Conservation (phyloP, 768 basidiomycete genomes). For the Pleurotus platypus region DNA sequence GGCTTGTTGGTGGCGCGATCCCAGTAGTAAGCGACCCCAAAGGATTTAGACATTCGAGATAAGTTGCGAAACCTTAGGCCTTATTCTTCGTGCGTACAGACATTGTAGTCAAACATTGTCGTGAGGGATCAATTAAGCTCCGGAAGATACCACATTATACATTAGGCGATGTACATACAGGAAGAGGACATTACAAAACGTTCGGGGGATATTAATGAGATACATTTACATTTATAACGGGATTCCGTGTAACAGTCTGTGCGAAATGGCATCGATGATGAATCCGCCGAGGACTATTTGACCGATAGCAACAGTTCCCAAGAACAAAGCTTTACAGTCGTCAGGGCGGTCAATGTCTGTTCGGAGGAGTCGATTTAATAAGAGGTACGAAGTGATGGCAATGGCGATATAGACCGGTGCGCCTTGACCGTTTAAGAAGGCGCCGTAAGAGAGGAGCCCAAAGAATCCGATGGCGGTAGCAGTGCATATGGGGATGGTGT, state of each 20-base stretch:
- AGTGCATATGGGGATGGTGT: slow-evolving; percentile 44
- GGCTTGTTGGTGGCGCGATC: too few relatives aligned
- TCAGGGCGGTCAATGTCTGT: slow-evolving; percentile 24
- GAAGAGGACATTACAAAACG: neutral
- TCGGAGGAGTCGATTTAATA: slow-evolving; percentile 16
- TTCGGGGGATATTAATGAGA: neutral
- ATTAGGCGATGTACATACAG: neutral
- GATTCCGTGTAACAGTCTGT: slow-evolving; percentile 15
- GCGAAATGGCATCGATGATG: slow-evolving; percentile 19
- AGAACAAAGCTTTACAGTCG: slow-evolving; percentile 22
- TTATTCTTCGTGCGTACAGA: too few relatives aligned
- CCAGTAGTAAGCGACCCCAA: too few relatives aligned
- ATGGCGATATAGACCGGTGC: slow-evolving; percentile 25
- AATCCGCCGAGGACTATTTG: slow-evolving; percentile 23
- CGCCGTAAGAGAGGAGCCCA: slow-evolving; percentile 38
- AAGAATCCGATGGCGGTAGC: slow-evolving; percentile 43
- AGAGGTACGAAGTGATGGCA: slow-evolving; percentile 14
- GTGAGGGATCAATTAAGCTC: too few relatives aligned
- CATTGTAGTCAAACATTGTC: too few relatives aligned
- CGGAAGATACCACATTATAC: too few relatives aligned
- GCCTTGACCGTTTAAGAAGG: slow-evolving; percentile 41
- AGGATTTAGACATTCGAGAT: too few relatives aligned
- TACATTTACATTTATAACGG: slow-evolving; percentile 10
- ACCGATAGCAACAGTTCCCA: slow-evolving; percentile 22
- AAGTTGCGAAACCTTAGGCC: too few relatives aligned